These are phyloP conservation scores for Pythium monospermum DNA, from an alignment of 352 stramenopile species.

Conservation along the genomic window DNA sequence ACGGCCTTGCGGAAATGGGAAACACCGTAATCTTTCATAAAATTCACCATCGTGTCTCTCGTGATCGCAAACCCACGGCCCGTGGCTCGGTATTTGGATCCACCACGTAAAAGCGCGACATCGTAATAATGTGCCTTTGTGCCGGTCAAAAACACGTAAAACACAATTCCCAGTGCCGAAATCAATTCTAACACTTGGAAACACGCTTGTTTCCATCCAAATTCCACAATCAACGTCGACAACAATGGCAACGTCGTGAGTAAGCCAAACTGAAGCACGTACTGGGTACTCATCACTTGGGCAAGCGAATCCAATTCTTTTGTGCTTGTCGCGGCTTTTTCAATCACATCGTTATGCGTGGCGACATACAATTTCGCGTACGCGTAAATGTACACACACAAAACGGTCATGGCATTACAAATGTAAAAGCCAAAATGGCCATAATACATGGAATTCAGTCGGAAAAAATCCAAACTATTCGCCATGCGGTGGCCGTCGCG, in stretches of 20 bases:
- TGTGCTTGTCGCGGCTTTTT: constrained; percentile 49
- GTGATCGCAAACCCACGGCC: constrained; percentile 86
- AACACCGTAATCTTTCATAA: constrained; percentile 85
- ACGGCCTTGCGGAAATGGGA: constrained; percentile 88
- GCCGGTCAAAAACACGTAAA: constrained; percentile 85
- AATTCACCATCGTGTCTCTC: constrained; percentile 81
- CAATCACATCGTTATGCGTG: constrained; percentile 58
- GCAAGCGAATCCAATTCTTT: constrained; percentile 60
- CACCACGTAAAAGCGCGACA: constrained; percentile 75
- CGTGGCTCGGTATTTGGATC: constrained; percentile 83
- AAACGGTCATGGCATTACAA: constrained; percentile 78
- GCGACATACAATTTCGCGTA: constrained; percentile 82
- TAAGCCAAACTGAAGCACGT: constrained; percentile 84
- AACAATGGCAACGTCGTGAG: constrained; percentile 78
- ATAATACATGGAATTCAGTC: constrained; percentile 88
- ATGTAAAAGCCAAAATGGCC: constrained; percentile 89
- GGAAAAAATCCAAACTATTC: constrained; percentile 76
- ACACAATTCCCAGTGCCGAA: constrained; percentile 74
- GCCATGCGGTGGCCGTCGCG: constrained; percentile 78
- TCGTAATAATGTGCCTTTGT: constrained; percentile 88
- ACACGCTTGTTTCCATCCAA: constrained; percentile 64
- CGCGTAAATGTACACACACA: constrained; percentile 84
- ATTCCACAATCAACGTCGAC: constrained; percentile 73
- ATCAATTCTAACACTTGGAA: constrained; percentile 79
- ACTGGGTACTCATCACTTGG: constrained; percentile 83